These are phyloP conservation scores for Fusarium cyanostomum DNA, from an alignment of 2,329 filamentous ascomycete species.

Conservation along the genomic window DNA sequence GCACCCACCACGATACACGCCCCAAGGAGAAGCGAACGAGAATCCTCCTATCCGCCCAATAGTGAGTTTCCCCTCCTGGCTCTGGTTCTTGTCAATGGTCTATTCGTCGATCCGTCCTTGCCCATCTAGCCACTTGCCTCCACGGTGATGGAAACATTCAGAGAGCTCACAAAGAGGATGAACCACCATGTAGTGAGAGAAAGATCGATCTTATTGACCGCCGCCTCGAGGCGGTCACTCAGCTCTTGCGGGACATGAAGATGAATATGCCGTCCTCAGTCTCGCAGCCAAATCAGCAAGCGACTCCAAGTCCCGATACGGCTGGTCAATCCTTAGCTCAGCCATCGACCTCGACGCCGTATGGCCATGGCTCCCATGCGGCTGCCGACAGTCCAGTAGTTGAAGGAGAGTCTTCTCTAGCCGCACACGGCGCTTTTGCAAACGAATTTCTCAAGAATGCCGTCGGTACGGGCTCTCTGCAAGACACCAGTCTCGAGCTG, in stretches of 20 bases:
- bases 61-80: slow-evolving; percentile 42
- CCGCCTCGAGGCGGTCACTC: slow-evolving; percentile 48
- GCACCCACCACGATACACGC: slow-evolving; percentile 45
- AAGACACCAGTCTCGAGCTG: slow-evolving; percentile 45
- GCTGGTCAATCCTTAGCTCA: slow-evolving; percentile 25
- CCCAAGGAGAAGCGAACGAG: slow-evolving; percentile 51
- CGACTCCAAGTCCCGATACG: slow-evolving; percentile 23
- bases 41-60: slow-evolving; percentile 51
- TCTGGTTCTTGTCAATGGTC: neutral
- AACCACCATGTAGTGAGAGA: slow-evolving; percentile 43
- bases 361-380: slow-evolving; percentile 26
- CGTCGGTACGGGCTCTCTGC: slow-evolving; percentile 43
- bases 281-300: slow-evolving; percentile 15
- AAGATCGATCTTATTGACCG: slow-evolving; percentile 53
- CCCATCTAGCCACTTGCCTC: neutral
- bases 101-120: neutral
- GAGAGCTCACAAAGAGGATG: neutral
- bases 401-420: slow-evolving; percentile 57
- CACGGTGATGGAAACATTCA: neutral
- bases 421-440: slow-evolving; percentile 58
- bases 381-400: slow-evolving; percentile 46
- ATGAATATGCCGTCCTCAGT: slow-evolving; percentile 32
- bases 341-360: slow-evolving; percentile 28
- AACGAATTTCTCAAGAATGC: slow-evolving; percentile 55
- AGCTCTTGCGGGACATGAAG: slow-evolving; percentile 48